These are phyloP conservation scores for Sextonia rubra DNA, from an alignment of 164 flowering plant genomes.

Conservation along the genomic window DNA sequence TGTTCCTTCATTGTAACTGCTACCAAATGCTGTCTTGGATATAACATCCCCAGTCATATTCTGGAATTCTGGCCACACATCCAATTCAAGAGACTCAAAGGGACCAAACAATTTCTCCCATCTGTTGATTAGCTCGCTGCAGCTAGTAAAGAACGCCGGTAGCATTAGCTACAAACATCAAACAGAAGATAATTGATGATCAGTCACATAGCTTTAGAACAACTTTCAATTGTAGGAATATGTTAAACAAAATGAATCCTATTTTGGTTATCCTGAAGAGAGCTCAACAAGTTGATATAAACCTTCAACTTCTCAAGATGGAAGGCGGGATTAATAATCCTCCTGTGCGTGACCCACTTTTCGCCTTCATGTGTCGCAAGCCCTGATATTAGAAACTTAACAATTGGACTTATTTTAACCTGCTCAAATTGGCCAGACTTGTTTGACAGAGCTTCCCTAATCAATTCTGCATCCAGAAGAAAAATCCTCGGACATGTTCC, in stretches of 20 bases:
- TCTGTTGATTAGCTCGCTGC: slow-evolving; percentile 15
- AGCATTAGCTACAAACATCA: slow-evolving; percentile 17
- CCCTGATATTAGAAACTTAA: slow-evolving; percentile 15
- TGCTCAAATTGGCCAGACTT: slow-evolving; percentile 15
- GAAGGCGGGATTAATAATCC: slow-evolving; percentile 30
- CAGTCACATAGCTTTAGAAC: neutral
- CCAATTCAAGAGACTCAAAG: slow-evolving; percentile 14
- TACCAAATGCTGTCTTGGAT: slow-evolving; percentile 18
- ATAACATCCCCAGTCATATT: slow-evolving; percentile 16
- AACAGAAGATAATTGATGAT: neutral
- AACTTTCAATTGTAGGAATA: neutral
- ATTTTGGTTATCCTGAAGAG: neutral
- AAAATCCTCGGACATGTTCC: neutral
- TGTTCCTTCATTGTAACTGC: slow-evolving; percentile 18
- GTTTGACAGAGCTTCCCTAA: slow-evolving; percentile 9
- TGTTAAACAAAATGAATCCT: too few species aligned
- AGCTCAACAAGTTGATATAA: neutral
- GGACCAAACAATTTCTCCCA: slow-evolving; percentile 17
- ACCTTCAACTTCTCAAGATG: slow-evolving; percentile 30
- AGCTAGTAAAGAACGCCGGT: slow-evolving; percentile 15
- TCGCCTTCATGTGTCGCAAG: slow-evolving; percentile 13
- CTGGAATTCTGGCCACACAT: slow-evolving; percentile 16
- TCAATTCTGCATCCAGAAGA: neutral
- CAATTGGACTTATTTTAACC: neutral
- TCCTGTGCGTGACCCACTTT: slow-evolving; percentile 28